Conservation (phyloP, 768 basidiomycete genomes). For the Lactifluus echinatus region DNA sequence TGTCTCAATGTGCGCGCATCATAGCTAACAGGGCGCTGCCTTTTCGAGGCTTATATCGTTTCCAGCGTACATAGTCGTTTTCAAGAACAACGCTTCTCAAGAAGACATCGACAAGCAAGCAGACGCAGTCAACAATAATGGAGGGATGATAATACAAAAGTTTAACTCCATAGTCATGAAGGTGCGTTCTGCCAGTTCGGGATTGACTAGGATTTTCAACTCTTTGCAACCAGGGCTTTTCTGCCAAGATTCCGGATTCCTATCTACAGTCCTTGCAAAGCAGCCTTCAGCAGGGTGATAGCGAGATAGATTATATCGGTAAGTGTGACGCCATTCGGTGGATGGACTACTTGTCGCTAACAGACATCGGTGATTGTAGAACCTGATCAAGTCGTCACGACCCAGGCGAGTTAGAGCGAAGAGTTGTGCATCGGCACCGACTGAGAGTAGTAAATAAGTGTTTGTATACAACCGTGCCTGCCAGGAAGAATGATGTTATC, state of each 20-base stretch:
- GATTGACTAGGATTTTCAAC: background rate
- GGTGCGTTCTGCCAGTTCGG: background rate
- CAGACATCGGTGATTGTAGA: slow-evolving; percentile 26
- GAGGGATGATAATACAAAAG: slow-evolving; percentile 35
- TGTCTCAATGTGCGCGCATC: slow-evolving; percentile 21
- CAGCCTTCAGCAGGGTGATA: slow-evolving; percentile 22
- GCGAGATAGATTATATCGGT: slow-evolving; percentile 43
- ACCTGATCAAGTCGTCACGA: slow-evolving; percentile 35
- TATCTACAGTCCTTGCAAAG: slow-evolving; percentile 30
- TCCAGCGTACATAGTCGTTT: slow-evolving; percentile 47
- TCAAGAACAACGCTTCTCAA: slow-evolving; percentile 37
- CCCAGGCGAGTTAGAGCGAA: slow-evolving; percentile 23
- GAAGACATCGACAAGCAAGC: slow-evolving; percentile 37
- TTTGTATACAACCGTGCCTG: background rate
- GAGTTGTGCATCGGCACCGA: background rate
- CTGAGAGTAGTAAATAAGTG: background rate
- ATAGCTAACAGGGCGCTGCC: background rate
- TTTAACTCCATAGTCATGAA: slow-evolving; percentile 30
- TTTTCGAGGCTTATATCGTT: slow-evolving; percentile 11
- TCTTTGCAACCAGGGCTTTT: slow-evolving; percentile 32
- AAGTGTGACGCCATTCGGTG: slow-evolving; percentile 9
- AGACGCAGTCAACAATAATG: slow-evolving; percentile 32
- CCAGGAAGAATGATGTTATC: background rate
- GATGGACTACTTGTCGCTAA: background rate
- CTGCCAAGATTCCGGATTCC: slow-evolving; percentile 31